A percentile compares a stretch with the other conserved stretches of the same genome.
Evolutionary conservation across 306 rosid species (phyloP).

Genomic region (Castanea sativa): DNA sequence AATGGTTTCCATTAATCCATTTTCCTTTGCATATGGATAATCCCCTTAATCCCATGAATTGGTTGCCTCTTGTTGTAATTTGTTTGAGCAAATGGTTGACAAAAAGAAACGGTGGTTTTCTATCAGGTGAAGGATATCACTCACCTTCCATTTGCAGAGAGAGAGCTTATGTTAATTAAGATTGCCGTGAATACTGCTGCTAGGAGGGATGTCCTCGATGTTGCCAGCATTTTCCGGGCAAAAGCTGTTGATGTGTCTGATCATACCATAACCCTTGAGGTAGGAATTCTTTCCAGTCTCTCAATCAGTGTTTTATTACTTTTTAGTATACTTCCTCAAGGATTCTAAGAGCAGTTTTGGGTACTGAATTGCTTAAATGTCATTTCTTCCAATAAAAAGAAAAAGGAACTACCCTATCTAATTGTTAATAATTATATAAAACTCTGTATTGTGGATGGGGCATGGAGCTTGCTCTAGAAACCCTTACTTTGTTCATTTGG

Average conservation of each 20-base stretch:
- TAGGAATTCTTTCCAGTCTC: conserved; percentile 13
- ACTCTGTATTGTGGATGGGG: not conserved
- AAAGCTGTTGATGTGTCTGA: conserved; percentile 64
- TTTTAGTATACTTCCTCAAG: not conserved
- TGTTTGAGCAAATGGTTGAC: conserved; percentile 12
- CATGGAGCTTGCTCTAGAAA: not conserved
- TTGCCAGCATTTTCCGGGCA: conserved; percentile 59
- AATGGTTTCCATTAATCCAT: not conserved
- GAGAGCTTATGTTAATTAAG: conserved; percentile 60
- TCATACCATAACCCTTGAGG: conserved; percentile 62
- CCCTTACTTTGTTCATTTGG: not conserved
- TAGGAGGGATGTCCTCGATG: conserved; percentile 58
- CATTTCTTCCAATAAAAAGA: not conserved
- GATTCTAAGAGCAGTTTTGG: not conserved
- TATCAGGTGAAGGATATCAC: conserved; percentile 50
- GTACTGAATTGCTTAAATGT: not conserved
- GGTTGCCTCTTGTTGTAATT: not conserved
- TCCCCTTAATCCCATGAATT: not conserved
- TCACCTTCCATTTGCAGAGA: conserved; percentile 52
- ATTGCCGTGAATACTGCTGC: conserved; percentile 51
- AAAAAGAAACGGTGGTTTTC: conserved; percentile 8
- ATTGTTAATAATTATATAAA: too few species aligned
- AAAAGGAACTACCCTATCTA: not conserved
- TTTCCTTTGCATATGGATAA: not conserved
- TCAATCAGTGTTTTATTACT: not conserved